Conservation (phyloP, 176 grass and related monocot genomes). For the Otatea glauca region DNA sequence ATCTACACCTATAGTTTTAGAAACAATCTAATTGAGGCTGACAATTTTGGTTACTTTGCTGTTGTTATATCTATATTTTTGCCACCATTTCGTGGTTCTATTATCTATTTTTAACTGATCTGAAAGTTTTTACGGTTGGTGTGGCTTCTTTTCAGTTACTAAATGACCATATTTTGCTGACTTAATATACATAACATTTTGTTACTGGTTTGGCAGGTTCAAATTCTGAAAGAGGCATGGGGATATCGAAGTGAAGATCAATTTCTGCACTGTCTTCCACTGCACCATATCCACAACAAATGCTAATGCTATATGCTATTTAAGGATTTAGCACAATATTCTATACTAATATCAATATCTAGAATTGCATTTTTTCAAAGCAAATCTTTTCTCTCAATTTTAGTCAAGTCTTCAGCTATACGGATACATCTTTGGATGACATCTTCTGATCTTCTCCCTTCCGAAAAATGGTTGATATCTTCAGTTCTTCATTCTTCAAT, state of each 20-base stretch:
- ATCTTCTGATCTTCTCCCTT: constrained; percentile 14
- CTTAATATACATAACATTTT: constrained; percentile 36
- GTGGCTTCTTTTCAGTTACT: constrained; percentile 25
- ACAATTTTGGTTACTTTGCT: constrained; percentile 14
- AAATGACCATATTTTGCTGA: constrained; percentile 26
- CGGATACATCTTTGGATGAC: neutral
- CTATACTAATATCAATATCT: constrained; percentile 16
- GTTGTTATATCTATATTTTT: constrained; percentile 31
- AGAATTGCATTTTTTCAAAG: neutral
- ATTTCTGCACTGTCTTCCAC: constrained; percentile 88
- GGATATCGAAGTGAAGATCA: constrained; percentile 76
- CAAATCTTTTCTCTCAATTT: neutral
- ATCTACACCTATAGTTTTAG: neutral
- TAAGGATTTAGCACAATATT: constrained; percentile 12
- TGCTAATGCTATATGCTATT: constrained; percentile 14
- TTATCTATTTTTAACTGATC: constrained; percentile 12
- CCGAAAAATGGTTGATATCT: constrained; percentile 20
- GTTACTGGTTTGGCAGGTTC: constrained; percentile 66
- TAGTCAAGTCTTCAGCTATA: neutral
- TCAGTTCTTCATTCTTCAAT: neutral
- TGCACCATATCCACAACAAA: constrained; percentile 87
- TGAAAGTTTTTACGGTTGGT: neutral
- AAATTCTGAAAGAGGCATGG: constrained; percentile 92
- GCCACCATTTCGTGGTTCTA: neutral
- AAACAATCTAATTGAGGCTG: constrained; percentile 11